Base-by-base conservation (phyloP, 2,329 filamentous ascomycete species). In the Sordariomycetes sp. region DNA sequence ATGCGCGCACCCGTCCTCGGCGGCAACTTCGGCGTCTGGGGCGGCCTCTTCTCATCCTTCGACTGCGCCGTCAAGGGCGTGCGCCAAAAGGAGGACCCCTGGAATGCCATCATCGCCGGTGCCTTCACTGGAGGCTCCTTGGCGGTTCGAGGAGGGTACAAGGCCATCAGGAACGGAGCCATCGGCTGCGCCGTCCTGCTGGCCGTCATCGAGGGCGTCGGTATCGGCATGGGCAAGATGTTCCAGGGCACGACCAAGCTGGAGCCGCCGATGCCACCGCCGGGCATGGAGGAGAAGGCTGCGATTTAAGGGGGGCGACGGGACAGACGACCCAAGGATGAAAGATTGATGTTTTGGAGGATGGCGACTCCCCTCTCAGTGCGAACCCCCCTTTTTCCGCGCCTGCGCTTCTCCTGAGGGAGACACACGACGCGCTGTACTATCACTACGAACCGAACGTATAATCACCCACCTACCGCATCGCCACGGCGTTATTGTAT, bases 1-100 rank as follows among this genome's bases (percentile, higher is more conserved):
- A 88, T 92, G 55, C 83, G 92, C 55, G 92, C 92, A 27, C 92
- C 92, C 3, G 90, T 96, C 21, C 75, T 96, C 31, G 92, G 92
- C 53, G 92, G 92, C 52, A 98, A 98, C 70, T 98, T 96, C 51
- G 90, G 90, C 50, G 86, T 94, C 37, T 96, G 92, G 90, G 90
- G 92, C 55, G 92, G 92, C 46, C 68, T 96, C 38, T 96, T 96
- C 71, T 86, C 80, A 49, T 93, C 86, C 41, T 96, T 90, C 54
- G 92, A 98, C 66, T 98, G 92, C 68, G 84, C 88, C 16, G 84
- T 95, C 42, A 98, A 96, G 72, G 90, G 90, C 38, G 68, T 90
- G 37, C 71, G 87, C 45, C 86, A 92, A 72, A 96, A 95, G 79
- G 92, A 98, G 61, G 92, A 96, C 58, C 87, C 92, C 11, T 96